These are phyloP conservation scores for Xylariaceae sp. DNA, from an alignment of 2,329 filamentous ascomycete genomes.

Conservation along the genomic window DNA sequence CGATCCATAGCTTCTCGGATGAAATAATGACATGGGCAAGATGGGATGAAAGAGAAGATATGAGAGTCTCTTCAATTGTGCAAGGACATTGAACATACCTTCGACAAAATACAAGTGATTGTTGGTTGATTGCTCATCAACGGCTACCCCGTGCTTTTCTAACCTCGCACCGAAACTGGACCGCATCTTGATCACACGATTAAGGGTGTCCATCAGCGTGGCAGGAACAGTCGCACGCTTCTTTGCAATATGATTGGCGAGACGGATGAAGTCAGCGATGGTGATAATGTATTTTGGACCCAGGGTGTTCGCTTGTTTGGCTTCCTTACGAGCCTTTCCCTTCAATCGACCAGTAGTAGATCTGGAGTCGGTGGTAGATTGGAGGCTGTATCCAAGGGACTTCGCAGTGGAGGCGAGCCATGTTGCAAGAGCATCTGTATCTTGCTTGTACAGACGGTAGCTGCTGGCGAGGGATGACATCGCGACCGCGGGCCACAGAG, in stretches of 20 bases:
- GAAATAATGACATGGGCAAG: too few relatives aligned
- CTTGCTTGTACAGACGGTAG: conserved; percentile 41
- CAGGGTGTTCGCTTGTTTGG: conserved; percentile 28
- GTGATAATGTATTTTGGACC: conserved; percentile 34
- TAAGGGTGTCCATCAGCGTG: conserved; percentile 31
- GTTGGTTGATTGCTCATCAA: conserved; percentile 22
- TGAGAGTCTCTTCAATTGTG: too few relatives aligned
- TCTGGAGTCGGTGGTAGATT: neutral
- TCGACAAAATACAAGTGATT: conserved; percentile 35
- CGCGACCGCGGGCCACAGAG: too few relatives aligned
- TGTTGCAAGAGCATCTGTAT: conserved; percentile 38
- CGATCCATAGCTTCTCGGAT: too few relatives aligned
- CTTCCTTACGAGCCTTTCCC: too few relatives aligned
- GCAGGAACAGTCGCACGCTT: conserved; percentile 29
- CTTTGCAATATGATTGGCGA: conserved; percentile 37
- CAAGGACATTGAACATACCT: neutral
- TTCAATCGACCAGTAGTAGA: neutral
- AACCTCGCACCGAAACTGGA: conserved; percentile 27
- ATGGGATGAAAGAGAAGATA: too few relatives aligned
- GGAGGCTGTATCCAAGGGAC: too few relatives aligned
- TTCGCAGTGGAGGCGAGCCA: conserved; percentile 37
- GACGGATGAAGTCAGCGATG: conserved; percentile 36
- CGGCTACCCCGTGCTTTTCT: conserved; percentile 9
- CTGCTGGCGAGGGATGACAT: conserved; percentile 23
- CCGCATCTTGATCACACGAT: conserved; percentile 36